Conservation (phyloP, 1,284 basidiomycete species). For the Thecaphora frezii region DNA sequence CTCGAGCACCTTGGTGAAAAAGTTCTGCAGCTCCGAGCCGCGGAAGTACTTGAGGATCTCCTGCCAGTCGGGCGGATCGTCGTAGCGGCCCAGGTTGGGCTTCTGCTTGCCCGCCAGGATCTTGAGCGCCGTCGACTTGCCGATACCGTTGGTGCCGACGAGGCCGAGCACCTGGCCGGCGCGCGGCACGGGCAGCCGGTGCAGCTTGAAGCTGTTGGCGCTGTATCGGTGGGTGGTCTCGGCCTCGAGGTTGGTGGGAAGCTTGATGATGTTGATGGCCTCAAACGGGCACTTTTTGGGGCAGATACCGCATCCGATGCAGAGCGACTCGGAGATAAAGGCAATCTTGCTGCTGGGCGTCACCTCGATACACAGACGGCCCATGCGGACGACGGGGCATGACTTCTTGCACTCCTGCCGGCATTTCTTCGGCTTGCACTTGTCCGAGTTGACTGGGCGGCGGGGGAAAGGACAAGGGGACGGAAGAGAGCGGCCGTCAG, state of each 20-base stretch:
- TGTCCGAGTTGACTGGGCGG: constrained; percentile 51
- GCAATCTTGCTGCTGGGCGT: constrained; percentile 54
- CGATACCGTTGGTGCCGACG: constrained; percentile 59
- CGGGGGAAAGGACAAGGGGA: neutral
- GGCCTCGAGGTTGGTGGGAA: constrained; percentile 57
- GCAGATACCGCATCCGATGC: constrained; percentile 60
- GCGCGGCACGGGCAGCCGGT: constrained; percentile 55
- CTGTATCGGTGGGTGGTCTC: constrained; percentile 59
- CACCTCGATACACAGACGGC: constrained; percentile 54
- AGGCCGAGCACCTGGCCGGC: constrained; percentile 58
- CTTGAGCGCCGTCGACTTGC: constrained; percentile 58
- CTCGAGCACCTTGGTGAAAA: constrained; percentile 59
- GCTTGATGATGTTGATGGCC: constrained; percentile 59
- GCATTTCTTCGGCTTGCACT: constrained; percentile 59
- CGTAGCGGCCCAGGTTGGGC: constrained; percentile 58
- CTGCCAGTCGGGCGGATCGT: constrained; percentile 58
- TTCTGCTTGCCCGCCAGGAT: constrained; percentile 59
- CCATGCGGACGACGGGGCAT: constrained; percentile 58
- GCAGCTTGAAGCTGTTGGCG: constrained; percentile 59
- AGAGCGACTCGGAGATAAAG: constrained; percentile 56
- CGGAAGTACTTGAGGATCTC: constrained; percentile 59
- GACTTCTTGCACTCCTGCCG: constrained; percentile 59
- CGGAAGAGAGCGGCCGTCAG: neutral
- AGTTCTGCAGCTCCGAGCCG: constrained; percentile 58
- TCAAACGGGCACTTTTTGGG: constrained; percentile 59